These are phyloP conservation scores for Potentilla sterilis DNA, from an alignment of 306 rosid genomes.

Conservation along the genomic window DNA sequence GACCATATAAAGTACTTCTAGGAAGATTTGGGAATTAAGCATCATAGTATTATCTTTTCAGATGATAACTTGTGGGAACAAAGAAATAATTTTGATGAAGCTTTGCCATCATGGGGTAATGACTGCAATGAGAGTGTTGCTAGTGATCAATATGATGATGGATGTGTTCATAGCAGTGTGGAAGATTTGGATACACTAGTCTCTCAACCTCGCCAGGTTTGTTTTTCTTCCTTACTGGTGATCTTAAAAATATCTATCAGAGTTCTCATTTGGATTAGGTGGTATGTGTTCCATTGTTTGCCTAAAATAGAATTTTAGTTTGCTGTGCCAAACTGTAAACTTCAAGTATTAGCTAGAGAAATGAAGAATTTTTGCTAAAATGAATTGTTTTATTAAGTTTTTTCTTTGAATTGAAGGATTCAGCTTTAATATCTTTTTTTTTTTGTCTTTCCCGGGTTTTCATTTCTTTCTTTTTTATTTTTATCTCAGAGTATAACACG, in stretches of 20 bases:
- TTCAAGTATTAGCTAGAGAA: not conserved
- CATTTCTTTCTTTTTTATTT: not conserved
- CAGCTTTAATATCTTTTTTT: not conserved
- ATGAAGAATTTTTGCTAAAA: not conserved
- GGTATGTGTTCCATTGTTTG: not conserved
- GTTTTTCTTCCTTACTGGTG: slow-evolving; percentile 1
- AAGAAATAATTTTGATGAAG: slow-evolving; percentile 18
- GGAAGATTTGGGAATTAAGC: not conserved
- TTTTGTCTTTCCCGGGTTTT: not conserved
- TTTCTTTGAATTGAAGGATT: not conserved
- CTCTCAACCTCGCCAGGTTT: slow-evolving; percentile 26
- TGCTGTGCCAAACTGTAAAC: not conserved
- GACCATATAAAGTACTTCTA: not conserved
- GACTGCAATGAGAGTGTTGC: slow-evolving; percentile 10
- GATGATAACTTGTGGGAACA: slow-evolving; percentile 18
- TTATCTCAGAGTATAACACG: not conserved
- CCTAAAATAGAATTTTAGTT: not conserved
- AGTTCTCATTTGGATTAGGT: not conserved
- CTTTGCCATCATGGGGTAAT: slow-evolving; percentile 22
- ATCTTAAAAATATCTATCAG: not conserved
- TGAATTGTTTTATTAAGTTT: not conserved
- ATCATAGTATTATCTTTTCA: not conserved
- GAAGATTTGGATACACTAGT: slow-evolving; percentile 20
- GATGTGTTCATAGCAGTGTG: not conserved
- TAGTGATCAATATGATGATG: slow-evolving; percentile 6